phyloP scores from a whole-genome alignment of 805 yeast genomes.

The Wickerhamomyces xylosicus region DNA sequence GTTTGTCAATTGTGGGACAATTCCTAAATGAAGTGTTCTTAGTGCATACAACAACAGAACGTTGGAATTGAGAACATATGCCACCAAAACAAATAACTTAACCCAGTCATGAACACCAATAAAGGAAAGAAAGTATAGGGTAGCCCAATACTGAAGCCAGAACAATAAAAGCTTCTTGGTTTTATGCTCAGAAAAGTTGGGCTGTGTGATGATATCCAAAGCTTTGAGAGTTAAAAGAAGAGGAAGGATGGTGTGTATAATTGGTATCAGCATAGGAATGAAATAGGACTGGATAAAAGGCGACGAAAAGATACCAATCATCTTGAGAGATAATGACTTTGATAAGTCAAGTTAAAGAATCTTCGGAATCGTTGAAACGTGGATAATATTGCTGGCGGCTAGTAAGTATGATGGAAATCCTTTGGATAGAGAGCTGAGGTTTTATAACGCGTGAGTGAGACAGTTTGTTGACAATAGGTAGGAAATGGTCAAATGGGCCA shows the following conservation, averaged over 20 bases:
- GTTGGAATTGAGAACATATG: constrained; percentile 5
- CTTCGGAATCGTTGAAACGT: too few species aligned
- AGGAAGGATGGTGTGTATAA: constrained; percentile 9
- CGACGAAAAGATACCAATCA: too few species aligned
- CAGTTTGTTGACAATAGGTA: too few species aligned
- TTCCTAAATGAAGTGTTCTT: constrained; percentile 4
- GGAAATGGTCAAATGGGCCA: too few species aligned
- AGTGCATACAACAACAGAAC: constrained; percentile 3
- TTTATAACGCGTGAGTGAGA: too few species aligned
- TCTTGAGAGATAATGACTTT: too few species aligned
- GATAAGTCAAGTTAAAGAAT: too few species aligned
- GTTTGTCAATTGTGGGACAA: constrained; percentile 3
- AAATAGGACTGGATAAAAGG: constrained; percentile 10
- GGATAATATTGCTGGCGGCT: too few species aligned
- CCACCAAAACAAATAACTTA: constrained; percentile 6
- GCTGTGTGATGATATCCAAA: constrained; percentile 5
- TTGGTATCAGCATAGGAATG: constrained; percentile 10
- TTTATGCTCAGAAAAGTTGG: not conserved
- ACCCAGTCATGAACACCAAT: constrained; percentile 11
- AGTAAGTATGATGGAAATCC: too few species aligned
- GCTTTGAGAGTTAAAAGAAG: constrained; percentile 13
- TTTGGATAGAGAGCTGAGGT: too few species aligned
- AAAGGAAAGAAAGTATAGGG: constrained; percentile 5
- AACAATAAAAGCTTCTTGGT: constrained; percentile 6
- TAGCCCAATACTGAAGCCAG: constrained; percentile 16